Percentiles rank a stretch among this genome's conserved stretches.
These are phyloP conservation scores for Claviceps sp. DNA, from an alignment of 2,329 filamentous ascomycete species.

Conservation along the genomic window DNA sequence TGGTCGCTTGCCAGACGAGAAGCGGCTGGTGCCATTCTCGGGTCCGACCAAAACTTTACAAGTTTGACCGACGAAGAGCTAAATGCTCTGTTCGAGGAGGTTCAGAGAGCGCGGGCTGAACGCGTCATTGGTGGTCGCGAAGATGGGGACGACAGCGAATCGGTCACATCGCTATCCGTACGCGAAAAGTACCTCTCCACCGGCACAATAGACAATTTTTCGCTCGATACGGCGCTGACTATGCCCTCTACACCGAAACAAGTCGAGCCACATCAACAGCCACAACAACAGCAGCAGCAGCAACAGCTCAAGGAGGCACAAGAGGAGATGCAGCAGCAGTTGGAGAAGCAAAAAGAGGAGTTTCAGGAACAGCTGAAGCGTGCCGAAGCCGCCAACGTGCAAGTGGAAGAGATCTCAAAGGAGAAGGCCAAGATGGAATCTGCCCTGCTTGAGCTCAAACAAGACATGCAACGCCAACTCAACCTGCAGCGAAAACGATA, in stretches of 20 bases:
- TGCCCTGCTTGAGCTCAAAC: slow-evolving; percentile 61
- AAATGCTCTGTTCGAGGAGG: slow-evolving; percentile 84
- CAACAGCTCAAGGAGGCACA: slow-evolving; percentile 49
- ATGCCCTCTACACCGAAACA: slow-evolving; percentile 85
- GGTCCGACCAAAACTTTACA: slow-evolving; percentile 81
- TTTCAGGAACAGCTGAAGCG: slow-evolving; percentile 65
- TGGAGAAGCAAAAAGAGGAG: slow-evolving; percentile 75
- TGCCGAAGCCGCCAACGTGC: slow-evolving; percentile 60
- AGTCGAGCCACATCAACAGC: slow-evolving; percentile 35
- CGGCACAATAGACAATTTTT: slow-evolving; percentile 91
- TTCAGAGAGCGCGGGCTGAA: slow-evolving; percentile 73
- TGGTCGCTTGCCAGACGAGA: slow-evolving; percentile 91
- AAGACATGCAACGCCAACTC: slow-evolving; percentile 79
- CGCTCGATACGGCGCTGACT: slow-evolving; percentile 82
- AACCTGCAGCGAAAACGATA: slow-evolving; percentile 72
- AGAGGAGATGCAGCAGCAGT: slow-evolving; percentile 70
- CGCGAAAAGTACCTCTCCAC: slow-evolving; percentile 93
- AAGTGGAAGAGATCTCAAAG: slow-evolving; percentile 69
- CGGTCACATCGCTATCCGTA: slow-evolving; percentile 69
- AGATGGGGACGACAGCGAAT: slow-evolving; percentile 81
- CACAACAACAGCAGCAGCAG: not conserved
- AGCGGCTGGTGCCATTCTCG: slow-evolving; percentile 81
- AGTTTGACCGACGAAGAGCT: slow-evolving; percentile 88
- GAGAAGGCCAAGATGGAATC: slow-evolving; percentile 82
- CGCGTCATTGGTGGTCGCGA: slow-evolving; percentile 57